Conservation (phyloP, 2,329 filamentous ascomycete genomes). For the Juglanconis oblonga region DNA sequence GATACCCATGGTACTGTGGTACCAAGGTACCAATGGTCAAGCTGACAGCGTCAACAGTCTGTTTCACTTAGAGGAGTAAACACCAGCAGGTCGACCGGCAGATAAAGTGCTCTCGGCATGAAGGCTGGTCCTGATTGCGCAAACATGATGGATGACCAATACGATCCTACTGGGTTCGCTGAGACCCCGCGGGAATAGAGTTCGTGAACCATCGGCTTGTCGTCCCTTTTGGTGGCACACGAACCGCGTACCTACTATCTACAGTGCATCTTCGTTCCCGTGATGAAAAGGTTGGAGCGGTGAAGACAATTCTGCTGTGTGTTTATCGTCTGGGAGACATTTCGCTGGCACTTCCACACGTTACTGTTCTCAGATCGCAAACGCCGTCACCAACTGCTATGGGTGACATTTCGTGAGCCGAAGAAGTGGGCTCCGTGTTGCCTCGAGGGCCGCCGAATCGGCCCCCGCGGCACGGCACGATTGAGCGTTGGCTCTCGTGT, state of each 20-base stretch:
- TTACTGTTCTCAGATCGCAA: too few species aligned
- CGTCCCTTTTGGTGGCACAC: neutral
- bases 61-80: slow-evolving; percentile 7
- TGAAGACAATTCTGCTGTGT: neutral
- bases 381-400: neutral
- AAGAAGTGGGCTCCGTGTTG: neutral
- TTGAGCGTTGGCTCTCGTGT: neutral
- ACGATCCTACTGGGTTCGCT: neutral
- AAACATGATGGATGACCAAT: neutral
- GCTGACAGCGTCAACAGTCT: neutral
- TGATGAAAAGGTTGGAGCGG: neutral
- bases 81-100: neutral
- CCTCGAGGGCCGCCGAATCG: neutral
- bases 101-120: neutral
- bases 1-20: neutral
- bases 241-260: neutral
- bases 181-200: neutral
- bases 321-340: too few species aligned
- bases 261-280: neutral
- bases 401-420: neutral
- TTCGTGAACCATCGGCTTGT: neutral
- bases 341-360: too few species aligned
- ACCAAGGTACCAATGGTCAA: neutral
- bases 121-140: neutral
- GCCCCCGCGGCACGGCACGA: neutral